Evolutionary conservation across 306 rosid genomes (phyloP), one percentile per base, ranked within the genome.

Genomic region (Cucurbita argyrosperma): DNA sequence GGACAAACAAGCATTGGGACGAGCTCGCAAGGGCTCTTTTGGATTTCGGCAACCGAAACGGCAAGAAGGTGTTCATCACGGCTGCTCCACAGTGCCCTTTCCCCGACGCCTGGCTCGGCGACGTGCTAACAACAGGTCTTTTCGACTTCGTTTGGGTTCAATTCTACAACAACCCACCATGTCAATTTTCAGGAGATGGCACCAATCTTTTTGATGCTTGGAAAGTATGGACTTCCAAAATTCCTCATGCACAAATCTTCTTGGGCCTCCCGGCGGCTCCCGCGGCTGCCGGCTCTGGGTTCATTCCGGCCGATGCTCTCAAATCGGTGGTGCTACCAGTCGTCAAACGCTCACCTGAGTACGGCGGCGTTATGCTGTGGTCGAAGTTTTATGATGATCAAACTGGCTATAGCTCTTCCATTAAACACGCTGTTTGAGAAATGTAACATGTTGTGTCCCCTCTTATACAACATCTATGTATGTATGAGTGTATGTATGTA

Each of bases 361-460:
- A 88, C 67, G 94, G 89, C 56, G 94, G 96, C 9, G 90, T 87
- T 53, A 88, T 88, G 90, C 23, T 87, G 18, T 90, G 94, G 94
- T 88, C 94, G 9, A 88, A 86, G 83, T 85, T 79, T 72, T 87
- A 83, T 11, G 94, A 87, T 67, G 87, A 87, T 43, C 83, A 84
- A 63, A 79, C 81, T 51, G 80, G 80, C 23, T 87, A 90, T 21
- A 81, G 90, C 77, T 73, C 88, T 76, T 76, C 90, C 76, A 88
- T 90, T 73, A 85, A 82, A 77, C 74, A 75, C 37, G 39, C 76
- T 23, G 85, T 88, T 52, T 84, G 55, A 79, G 45, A 53, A 16
- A 1, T 62, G 7, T 38, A 8, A 39, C 12, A 19, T 57, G 37
- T 3, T 21, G 14, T 50, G 55, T 50, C 16, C 55, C 16, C 7